Evolutionary conservation across 2,329 filamentous ascomycete genomes (phyloP).

Genomic region (Teratosphaeriaceae sp.): DNA sequence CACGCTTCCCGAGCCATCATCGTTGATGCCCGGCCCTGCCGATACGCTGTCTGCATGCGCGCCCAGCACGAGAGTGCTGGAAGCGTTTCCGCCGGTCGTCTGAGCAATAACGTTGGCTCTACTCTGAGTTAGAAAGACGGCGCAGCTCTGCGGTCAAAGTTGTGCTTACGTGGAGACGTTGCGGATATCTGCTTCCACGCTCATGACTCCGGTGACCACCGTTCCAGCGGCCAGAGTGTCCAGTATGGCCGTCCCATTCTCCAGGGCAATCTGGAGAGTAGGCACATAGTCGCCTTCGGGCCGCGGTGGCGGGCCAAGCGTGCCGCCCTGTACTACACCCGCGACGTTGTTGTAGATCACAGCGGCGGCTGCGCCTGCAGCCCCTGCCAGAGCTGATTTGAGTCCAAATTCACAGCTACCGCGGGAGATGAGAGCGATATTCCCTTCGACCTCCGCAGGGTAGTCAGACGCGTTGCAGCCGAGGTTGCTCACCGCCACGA

Average conservation of each 20-base stretch:
- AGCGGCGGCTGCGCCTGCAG: conserved; percentile 62
- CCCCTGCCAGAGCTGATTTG: conserved; percentile 63
- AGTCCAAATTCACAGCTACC: conserved; percentile 64
- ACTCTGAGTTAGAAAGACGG: background rate
- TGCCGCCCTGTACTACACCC: conserved; percentile 48
- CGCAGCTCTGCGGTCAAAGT: too few species aligned
- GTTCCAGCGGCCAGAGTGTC: conserved; percentile 45
- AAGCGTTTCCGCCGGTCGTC: conserved; percentile 51
- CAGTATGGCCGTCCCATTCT: conserved; percentile 52
- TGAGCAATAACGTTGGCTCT: conserved; percentile 55
- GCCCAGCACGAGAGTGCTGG: conserved; percentile 53
- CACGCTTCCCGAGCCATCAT: conserved; percentile 64
- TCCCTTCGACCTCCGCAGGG: conserved; percentile 50
- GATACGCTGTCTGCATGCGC: conserved; percentile 57
- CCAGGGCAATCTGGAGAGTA: conserved; percentile 59
- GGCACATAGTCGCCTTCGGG: conserved; percentile 53
- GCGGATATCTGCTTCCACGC: conserved; percentile 40
- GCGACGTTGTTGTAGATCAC: conserved; percentile 68
- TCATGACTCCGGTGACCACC: conserved; percentile 32
- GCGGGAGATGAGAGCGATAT: conserved; percentile 64
- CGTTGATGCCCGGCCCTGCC: conserved; percentile 66
- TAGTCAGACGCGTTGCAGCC: conserved; percentile 62
- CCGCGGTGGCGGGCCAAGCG: conserved; percentile 56
- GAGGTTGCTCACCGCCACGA: conserved; percentile 53
- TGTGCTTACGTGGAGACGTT: conserved; percentile 38